These are phyloP conservation scores for Aspergillus alliaceus DNA, from an alignment of 2,329 filamentous ascomycete species.

Conservation along the genomic window DNA sequence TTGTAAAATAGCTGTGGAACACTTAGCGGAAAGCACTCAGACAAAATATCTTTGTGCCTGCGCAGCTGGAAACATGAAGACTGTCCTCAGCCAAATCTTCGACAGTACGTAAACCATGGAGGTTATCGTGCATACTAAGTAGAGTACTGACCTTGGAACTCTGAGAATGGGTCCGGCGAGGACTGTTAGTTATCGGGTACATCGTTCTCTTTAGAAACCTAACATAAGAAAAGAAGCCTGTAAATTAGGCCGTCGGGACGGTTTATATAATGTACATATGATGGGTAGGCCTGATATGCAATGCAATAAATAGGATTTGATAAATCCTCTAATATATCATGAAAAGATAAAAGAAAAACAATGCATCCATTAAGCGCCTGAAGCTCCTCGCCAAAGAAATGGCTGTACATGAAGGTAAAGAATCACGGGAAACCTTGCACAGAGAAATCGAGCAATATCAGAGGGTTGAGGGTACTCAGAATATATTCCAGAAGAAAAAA, in stretches of 20 bases:
- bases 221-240: neutral
- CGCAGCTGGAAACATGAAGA: conserved; percentile 43
- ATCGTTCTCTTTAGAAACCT: neutral
- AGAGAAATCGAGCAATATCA: conserved; percentile 10
- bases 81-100: conserved; percentile 26
- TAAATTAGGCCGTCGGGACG: neutral
- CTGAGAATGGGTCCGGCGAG: conserved; percentile 11
- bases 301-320: conserved; percentile 2
- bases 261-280: conserved; percentile 19
- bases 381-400: conserved; percentile 33
- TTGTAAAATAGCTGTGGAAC: too few species aligned
- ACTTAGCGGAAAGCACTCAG: too few species aligned
- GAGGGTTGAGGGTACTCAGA: conserved; percentile 6
- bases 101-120: conserved; percentile 9
- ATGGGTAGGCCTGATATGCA: conserved; percentile 5
- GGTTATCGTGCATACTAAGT: conserved; percentile 3
- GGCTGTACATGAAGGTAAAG: conserved; percentile 29
- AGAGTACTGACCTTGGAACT: conserved; percentile 11
- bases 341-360: conserved; percentile 13
- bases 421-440: conserved; percentile 12
- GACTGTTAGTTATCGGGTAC: neutral
- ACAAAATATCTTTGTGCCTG: conserved; percentile 33
- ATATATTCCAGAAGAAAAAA: conserved; percentile 9
- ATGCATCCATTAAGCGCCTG: conserved; percentile 33
- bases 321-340: conserved; percentile 4